Conservation (phyloP, 2,329 filamentous ascomycete species). For the Mariannaea elegans region DNA sequence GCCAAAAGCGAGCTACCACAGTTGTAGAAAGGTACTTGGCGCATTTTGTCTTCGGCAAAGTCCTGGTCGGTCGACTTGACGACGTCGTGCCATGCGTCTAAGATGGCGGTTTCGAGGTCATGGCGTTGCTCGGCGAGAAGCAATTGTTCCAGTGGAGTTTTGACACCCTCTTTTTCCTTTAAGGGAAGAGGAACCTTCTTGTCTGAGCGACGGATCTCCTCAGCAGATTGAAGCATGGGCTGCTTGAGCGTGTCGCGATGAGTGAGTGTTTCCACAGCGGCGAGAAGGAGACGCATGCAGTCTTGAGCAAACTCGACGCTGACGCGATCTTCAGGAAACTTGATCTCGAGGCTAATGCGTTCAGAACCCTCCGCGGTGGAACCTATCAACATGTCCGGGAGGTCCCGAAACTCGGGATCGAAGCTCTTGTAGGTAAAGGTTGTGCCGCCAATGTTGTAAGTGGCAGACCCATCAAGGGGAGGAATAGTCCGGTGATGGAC, state of each 20-base stretch:
- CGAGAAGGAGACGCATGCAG: conserved; percentile 55
- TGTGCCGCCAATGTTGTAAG: conserved; percentile 55
- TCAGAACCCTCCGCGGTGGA: conserved; percentile 50
- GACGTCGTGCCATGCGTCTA: conserved; percentile 54
- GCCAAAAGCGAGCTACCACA: conserved; percentile 60
- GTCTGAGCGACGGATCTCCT: conserved; percentile 48
- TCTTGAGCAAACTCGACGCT: conserved; percentile 53
- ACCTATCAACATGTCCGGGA: conserved; percentile 56
- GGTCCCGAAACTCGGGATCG: conserved; percentile 51
- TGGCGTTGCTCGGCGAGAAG: conserved; percentile 52
- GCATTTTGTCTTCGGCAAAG: conserved; percentile 52
- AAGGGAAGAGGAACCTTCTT: conserved; percentile 52
- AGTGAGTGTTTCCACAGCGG: conserved; percentile 56
- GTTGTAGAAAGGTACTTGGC: conserved; percentile 59
- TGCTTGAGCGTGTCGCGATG: conserved; percentile 56
- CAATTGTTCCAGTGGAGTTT: conserved; percentile 25
- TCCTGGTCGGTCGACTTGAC: conserved; percentile 51
- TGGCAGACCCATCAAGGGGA: conserved; percentile 47
- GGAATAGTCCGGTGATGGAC: conserved; percentile 56
- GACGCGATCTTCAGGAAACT: conserved; percentile 57
- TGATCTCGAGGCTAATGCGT: conserved; percentile 53
- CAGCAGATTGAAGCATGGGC: conserved; percentile 54
- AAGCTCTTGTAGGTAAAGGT: conserved; percentile 55
- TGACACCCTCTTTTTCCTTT: conserved; percentile 35
- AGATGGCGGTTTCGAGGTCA: conserved; percentile 53